Evolutionary conservation across 1,284 basidiomycete genomes (phyloP), one percentile per base, ranked within the genome.

Genomic region (Filobasidium uniguttulatum): DNA sequence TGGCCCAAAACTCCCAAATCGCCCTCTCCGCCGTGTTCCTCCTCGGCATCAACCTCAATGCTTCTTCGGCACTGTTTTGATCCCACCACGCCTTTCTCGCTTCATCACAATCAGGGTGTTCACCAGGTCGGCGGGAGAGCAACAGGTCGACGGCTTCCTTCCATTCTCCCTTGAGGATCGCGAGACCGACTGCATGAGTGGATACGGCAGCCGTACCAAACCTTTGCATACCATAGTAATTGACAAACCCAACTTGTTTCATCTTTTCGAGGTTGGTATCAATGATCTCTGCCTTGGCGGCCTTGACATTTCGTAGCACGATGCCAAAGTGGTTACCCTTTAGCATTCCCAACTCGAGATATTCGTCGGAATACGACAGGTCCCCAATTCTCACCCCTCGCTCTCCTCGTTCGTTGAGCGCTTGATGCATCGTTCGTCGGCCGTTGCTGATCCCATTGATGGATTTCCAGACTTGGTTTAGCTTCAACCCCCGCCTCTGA

Each of bases 181-280:
- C 82, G 14, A 97, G 76, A 6, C 94, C 94, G 49, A 97, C 90
- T 3, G 83, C 75, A 62, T 99, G 93, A 1, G 94, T 97, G 1
- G 93, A 89, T 25, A 98, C 82, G 10, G 87, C 81, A 6, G 93
- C 89, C 1, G 93, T 98, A 28, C 94, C 94, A 68, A 99, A 99
- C 15, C 94, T 82, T 65, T 99, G 94, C 93, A 98, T 96, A 34
- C 90, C 93, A 64, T 94, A 99, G 64, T 96, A 99, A 67, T 99
- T 99, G 67, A 99, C 85, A 68, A 97, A 97, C 0, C 94, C 94
- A 49, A 79, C 79, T 43, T 76, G 71, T 65, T 88, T 84, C 48
- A 98, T 75, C 2, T 79, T 82, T n/a, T 76, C 73, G 75, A 98
- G 77, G 0, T 84, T 82, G 50, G 74, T 73, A 57, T 87, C 79